Evolutionary conservation across 2,329 filamentous ascomycete species (phyloP), one percentile per base, ranked within the genome.

Genomic region (Fusarium ambrosium): DNA sequence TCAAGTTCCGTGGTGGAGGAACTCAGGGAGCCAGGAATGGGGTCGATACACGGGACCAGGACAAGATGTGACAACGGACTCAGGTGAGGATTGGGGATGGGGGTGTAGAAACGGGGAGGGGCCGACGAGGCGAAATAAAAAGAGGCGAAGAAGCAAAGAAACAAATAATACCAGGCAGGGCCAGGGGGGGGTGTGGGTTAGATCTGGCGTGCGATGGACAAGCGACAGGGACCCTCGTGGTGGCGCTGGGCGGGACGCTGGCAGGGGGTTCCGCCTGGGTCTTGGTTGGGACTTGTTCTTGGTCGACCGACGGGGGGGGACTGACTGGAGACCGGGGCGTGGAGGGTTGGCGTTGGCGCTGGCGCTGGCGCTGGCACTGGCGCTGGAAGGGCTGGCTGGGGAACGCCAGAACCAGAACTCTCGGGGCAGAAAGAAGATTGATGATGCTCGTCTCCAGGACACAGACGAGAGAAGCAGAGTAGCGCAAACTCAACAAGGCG

Each of bases 191-290:
- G 24, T 74, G 73, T 74, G 75, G 76, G 73, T 69, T 75, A 82
- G 81, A 82, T 82, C 81, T 82, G 79, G 80, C 68, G 73, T 75
- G 75, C 75, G 80, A 80, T 79, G 76, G 75, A 56, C 60, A 76
- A 63, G 55, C 32, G 41, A 74, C 71, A 78, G 71, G 71, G 71
- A 66, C 77, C 80, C 79, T 80, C 80, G 80, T 81, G 80, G 80
- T 82, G 81, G 81, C 80, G 80, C 77, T 78, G 76, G 71, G 76
- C 78, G 77, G 78, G 78, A 79, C 74, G 76, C 69, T 77, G 55
- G 78, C 72, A 73, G 75, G 73, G 72, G 68, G 34, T 64, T 69
- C 68, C 71, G 68, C 64, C 65, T 74, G 67, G 72, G 68, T 75
- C 68, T 58, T 67, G 65, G 70, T 67, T 68, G 66, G 71, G 65